Evolutionary conservation across 768 basidiomycete genomes (phyloP).

Genomic region (Nidularia pulvinata): DNA sequence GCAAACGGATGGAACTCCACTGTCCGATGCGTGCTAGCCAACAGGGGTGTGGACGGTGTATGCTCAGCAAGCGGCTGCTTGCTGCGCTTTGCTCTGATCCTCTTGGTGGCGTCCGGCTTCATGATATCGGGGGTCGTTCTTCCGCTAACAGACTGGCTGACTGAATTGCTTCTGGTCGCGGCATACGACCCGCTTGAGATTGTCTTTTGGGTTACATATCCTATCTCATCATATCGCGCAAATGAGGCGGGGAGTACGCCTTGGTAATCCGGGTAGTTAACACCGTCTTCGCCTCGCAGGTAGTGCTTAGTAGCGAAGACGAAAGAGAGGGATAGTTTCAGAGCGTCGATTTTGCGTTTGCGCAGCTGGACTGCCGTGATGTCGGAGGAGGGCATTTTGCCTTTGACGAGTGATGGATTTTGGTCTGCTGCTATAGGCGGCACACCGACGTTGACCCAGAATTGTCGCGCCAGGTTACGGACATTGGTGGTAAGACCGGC

Average conservation of each 20-base stretch:
- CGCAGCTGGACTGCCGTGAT: conserved; percentile 54
- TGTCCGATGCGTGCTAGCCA: conserved; percentile 51
- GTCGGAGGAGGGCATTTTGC: conserved; percentile 46
- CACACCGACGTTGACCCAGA: conserved; percentile 80
- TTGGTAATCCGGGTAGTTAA: conserved; percentile 64
- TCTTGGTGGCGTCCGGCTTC: conserved; percentile 58
- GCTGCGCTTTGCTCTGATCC: conserved; percentile 72
- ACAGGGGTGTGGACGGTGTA: conserved; percentile 61
- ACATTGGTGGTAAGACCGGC: conserved; percentile 68
- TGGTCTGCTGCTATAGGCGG: conserved; percentile 55
- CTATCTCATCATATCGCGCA: conserved; percentile 40
- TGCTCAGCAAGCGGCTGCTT: conserved; percentile 50
- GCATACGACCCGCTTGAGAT: conserved; percentile 36
- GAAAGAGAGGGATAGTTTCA: conserved; percentile 72
- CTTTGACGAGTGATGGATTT: conserved; percentile 38
- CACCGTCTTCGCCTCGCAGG: conserved; percentile 81
- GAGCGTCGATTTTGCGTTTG: conserved; percentile 64
- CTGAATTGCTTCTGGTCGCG: conserved; percentile 29
- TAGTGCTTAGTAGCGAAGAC: conserved; percentile 81
- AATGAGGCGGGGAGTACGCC: conserved; percentile 69
- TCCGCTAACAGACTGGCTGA: conserved; percentile 28
- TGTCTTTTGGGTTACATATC: conserved; percentile 29
- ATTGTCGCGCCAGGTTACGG: conserved; percentile 73
- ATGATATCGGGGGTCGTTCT: conserved; percentile 27
- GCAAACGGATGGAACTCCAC: conserved; percentile 62